Base-by-base conservation (phyloP, 176 grass and related monocot species). In the Triticum dicoccoides region DNA sequence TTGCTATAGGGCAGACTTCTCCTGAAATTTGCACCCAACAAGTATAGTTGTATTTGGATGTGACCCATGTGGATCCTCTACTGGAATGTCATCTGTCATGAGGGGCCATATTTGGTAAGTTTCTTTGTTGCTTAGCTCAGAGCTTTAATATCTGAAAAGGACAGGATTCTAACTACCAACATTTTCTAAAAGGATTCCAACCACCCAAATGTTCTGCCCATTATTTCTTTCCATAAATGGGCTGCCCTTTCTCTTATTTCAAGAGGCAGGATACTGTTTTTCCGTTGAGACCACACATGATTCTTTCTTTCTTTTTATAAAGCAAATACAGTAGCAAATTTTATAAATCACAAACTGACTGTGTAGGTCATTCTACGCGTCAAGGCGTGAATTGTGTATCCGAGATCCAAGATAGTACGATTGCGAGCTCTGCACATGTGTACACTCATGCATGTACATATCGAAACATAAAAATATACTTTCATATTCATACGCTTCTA, bases 131-230 rank as follows among this genome's bases (percentile, higher is more conserved):
- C 24, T 62, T 78, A 71, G 73, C 24, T 78, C 65, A 79, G 15
- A 61, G 41, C 65, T 79, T 86, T 69, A 79, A 71, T 70, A 45
- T 35, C 65, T 45, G 75, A 79, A 70, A 68, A 70, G 29, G 65
- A 80, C 49, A 61, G 15, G 51, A 71, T 20, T 41, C 49, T 61
- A 86, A 68, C 65, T 18, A 68, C 30, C 30, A 68, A 5, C 6
- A 68, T 68, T 68, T 68, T 68, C 2, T 35, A 20, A 68, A 68
- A 35, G 30, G 65, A 33, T 68, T 68, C 65, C 15, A 68, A 86
- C 84, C 21, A 80, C 84, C 84, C 18, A 72, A 73, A 15, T 21
- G 27, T 29, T 73, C 45, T 11, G 41, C 12, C 44, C 11, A 45
- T 45, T 64, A 45, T 45, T 64, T 38, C 34, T 70, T 80, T 35